Conservation (phyloP, 306 rosid species). For the Canavalia gladiata region DNA sequence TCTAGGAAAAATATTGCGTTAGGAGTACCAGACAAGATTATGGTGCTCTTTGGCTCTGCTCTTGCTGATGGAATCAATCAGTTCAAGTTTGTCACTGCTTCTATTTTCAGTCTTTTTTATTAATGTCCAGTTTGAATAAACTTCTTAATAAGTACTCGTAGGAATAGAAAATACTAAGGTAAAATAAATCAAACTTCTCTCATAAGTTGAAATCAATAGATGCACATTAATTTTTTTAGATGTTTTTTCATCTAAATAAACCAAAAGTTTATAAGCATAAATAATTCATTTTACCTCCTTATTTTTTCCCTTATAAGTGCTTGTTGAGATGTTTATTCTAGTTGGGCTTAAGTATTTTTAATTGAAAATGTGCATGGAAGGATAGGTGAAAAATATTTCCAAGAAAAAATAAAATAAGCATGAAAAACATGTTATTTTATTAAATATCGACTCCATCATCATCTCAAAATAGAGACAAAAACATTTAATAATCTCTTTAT, state of each 20-base stretch:
- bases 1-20: constrained; percentile 65
- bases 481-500: constrained; percentile 10
- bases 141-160: no score
- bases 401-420: constrained; percentile 12
- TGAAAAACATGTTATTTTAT: constrained; percentile 23
- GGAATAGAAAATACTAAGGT: no score
- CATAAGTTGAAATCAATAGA: no score
- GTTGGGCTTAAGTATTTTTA: background rate
- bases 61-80: constrained; percentile 81
- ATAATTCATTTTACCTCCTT: no score
- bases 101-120: constrained; percentile 28
- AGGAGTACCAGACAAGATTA: constrained; percentile 69
- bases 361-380: constrained; percentile 14
- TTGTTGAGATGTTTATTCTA: no score
- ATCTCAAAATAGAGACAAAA: constrained; percentile 9
- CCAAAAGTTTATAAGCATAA: no score
- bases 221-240: no score
- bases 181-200: no score
- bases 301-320: no score
- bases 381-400: constrained; percentile 9
- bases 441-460: background rate
- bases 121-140: background rate
- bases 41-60: constrained; percentile 84
- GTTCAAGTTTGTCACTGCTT: constrained; percentile 69
- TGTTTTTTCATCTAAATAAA: no score